Evolutionary conservation across 306 rosid genomes (phyloP).

Genomic region (Amphicarpaea edgeworthii): DNA sequence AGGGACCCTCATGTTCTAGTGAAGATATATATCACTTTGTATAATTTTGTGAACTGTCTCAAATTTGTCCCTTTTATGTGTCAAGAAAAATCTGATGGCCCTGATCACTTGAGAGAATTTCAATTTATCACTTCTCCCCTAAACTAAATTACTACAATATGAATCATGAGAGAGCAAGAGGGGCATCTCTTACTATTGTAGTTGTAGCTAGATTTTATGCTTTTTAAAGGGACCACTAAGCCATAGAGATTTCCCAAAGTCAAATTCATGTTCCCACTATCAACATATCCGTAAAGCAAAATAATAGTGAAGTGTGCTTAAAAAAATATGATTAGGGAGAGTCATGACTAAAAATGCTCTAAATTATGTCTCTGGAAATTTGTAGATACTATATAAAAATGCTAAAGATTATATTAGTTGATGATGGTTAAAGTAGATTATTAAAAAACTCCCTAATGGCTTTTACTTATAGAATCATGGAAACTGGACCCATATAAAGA

Average conservation of each 20-base stretch:
- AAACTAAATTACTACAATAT: conserved; percentile 17
- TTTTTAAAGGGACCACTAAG: conserved; percentile 52
- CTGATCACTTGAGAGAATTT: conserved; percentile 44
- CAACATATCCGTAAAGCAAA: conserved; percentile 44
- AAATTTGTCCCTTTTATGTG: conserved; percentile 12
- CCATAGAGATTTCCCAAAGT: conserved; percentile 48
- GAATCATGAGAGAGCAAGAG: conserved; percentile 41
- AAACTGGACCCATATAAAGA: conserved; percentile 35
- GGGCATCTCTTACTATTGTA: conserved; percentile 25
- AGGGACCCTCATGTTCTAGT: conserved; percentile 57
- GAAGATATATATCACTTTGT: conserved; percentile 34
- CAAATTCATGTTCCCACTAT: conserved; percentile 62
- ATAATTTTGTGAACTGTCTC: conserved; percentile 37
- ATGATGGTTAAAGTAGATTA: conserved; percentile 17
- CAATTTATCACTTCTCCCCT: not conserved
- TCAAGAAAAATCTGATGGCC: conserved; percentile 25
- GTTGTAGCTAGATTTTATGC: conserved; percentile 39
- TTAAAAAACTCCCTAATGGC: conserved; percentile 20
- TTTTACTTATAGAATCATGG: conserved; percentile 34
- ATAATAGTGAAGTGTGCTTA: conserved; percentile 46
- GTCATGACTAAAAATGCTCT: conserved; percentile 51
- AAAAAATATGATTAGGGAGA: conserved; percentile 46
- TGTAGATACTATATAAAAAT: conserved; percentile 6
- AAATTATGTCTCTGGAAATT: conserved; percentile 29
- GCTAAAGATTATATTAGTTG: conserved; percentile 24